Evolutionary conservation across 139 green algal genomes (phyloP), one percentile per base, ranked within the genome.

Genomic region (Volvox reticuliferus): DNA sequence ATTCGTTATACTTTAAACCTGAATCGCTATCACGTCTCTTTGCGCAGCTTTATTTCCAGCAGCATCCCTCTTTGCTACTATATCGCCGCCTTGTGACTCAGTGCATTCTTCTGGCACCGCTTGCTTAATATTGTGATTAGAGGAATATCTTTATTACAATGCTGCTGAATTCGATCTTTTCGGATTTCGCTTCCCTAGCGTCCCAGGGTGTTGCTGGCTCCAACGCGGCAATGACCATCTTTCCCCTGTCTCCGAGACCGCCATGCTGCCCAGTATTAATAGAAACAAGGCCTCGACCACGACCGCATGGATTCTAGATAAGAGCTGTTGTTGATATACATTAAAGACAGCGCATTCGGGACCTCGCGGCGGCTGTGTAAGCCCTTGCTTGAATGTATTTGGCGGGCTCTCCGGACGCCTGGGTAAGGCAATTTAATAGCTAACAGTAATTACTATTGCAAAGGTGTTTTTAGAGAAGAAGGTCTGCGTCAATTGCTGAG

Each of bases 241-340:
- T 75, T 62, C 32, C 33, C 33, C 33, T 16, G 9, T 33, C 61
- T 33, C 30, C 82, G 61, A 77, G 62, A 87, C 55, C 82, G 63
- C 65, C 82, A 12, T 79, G 63, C 35, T 21, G 30, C 81, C 26
- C 79, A 73, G 65, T 73, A 16, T 88, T 88, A 88, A 79, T 79
- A 88, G 65, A 17, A 65, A 9, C 61, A 32, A 55, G 26, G 68
- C 84, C 68, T 18, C 84, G 84, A 89, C 84, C 84, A 44, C 36
- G 67, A 89, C 84, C 82, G 63, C 82, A 86, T 50, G 22, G 55
- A 55, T 86, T 28, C 75, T 81, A 55, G 61, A 35, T 2, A 30
- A 61, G 44, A 55, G 44, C 44, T 55, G 44, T n/a, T n/a, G n/a
- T n/a, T n/a, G n/a, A n/a, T 5, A 55, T 55, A 55, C 44, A 55